Conservation (phyloP, 306 rosid genomes). For the Malus orientalis region DNA sequence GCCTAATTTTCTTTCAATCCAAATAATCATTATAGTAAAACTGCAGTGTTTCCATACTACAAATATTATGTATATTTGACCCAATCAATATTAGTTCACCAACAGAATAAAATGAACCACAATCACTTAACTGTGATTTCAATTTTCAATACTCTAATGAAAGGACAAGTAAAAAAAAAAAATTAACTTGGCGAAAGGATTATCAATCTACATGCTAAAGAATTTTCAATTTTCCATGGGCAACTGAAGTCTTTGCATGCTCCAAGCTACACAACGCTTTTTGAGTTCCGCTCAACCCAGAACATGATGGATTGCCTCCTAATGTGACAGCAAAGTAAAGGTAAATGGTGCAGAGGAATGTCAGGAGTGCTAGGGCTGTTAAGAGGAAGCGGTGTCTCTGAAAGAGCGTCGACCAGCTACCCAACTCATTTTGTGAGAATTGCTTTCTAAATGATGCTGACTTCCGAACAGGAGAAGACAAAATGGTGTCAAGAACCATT, state of each 20-base stretch:
- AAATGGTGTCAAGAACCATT: constrained; percentile 75
- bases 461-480: constrained; percentile 62
- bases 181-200: not conserved
- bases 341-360: constrained; percentile 68
- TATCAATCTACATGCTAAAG: constrained; percentile 31
- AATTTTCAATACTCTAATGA: not conserved
- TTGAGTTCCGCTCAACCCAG: constrained; percentile 46
- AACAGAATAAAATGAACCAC: not conserved
- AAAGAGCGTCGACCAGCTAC: constrained; percentile 66
- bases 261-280: constrained; percentile 63
- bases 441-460: constrained; percentile 62
- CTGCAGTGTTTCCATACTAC: not conserved
- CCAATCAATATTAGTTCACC: not conserved
- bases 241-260: constrained; percentile 49
- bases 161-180: not conserved
- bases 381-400: constrained; percentile 85
- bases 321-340: constrained; percentile 84
- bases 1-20: not conserved
- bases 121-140: not conserved
- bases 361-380: constrained; percentile 53
- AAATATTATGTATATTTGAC: constrained; percentile 2
- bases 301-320: constrained; percentile 32
- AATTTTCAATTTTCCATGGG: constrained; percentile 71
- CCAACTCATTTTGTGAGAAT: constrained; percentile 55
- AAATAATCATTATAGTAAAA: not conserved